Conservation (phyloP, 225 moss, liverwort and hornwort genomes). For the Lunularia cruciata region DNA sequence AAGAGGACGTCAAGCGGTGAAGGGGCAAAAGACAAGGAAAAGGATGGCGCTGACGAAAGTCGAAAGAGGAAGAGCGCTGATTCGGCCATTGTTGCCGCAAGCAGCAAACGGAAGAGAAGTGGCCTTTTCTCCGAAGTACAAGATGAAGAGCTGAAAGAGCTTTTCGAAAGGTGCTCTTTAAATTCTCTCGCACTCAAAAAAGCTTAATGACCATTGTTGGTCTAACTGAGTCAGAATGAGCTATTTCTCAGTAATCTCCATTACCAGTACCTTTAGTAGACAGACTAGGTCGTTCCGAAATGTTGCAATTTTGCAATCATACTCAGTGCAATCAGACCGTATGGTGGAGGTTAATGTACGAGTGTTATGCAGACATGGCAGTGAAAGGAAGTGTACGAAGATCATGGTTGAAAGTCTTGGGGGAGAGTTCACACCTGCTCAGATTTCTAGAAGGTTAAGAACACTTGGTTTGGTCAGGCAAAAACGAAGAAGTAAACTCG, state of each 20-base stretch:
- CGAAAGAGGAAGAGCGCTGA: conserved; percentile 6
- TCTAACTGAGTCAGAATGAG: too few relatives aligned
- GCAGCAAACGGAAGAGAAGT: conserved; percentile 15
- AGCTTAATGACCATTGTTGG: too few relatives aligned
- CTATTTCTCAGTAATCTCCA: neutral
- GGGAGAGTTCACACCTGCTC: conserved; percentile 52
- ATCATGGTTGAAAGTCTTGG: conserved; percentile 32
- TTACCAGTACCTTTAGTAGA: neutral
- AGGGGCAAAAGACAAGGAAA: neutral
- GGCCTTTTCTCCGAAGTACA: conserved; percentile 36
- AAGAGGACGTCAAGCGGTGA: neutral
- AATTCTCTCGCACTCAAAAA: too few relatives aligned
- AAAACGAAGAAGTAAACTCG: conserved; percentile 21
- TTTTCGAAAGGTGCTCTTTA: conserved; percentile 42
- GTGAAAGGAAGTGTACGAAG: conserved; percentile 24
- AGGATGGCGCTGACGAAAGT: neutral
- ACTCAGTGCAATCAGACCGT: too few relatives aligned
- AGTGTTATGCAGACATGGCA: conserved; percentile 26
- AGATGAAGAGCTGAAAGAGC: conserved; percentile 38
- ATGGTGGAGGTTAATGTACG: neutral
- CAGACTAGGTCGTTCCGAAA: neutral
- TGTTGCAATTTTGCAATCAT: too few relatives aligned
- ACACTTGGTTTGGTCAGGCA: conserved; percentile 55
- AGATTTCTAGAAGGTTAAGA: conserved; percentile 71
- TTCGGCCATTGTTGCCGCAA: neutral